These are phyloP conservation scores for Pugionium cornutum DNA, from an alignment of 345 rosid genomes.

Conservation along the genomic window DNA sequence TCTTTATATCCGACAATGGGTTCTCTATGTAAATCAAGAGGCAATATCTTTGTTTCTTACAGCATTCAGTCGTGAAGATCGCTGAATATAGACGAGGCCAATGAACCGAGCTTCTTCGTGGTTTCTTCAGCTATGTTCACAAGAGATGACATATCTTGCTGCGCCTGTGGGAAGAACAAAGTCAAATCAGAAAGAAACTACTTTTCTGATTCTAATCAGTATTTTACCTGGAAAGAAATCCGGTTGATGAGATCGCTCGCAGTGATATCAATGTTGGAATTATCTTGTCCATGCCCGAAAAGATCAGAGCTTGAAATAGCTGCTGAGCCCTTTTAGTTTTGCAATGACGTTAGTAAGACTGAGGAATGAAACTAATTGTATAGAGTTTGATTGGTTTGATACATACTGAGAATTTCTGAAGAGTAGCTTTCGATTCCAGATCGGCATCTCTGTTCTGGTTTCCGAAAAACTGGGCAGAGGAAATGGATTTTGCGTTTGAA, in stretches of 20 bases:
- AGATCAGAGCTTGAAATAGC: slow-evolving; percentile 97
- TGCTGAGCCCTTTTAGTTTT: slow-evolving; percentile 61
- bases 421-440: slow-evolving; percentile 69
- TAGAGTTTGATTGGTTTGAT: neutral
- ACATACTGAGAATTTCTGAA: slow-evolving; percentile 69
- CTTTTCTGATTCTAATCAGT: neutral
- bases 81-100: slow-evolving; percentile 72
- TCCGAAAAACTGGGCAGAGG: slow-evolving; percentile 92
- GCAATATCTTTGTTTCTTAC: slow-evolving; percentile 38
- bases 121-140: slow-evolving; percentile 97
- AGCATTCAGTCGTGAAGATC: slow-evolving; percentile 94
- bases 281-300: slow-evolving; percentile 60
- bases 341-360: neutral
- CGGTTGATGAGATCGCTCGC: slow-evolving; percentile 85
- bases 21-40: slow-evolving; percentile 16
- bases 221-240: slow-evolving; percentile 80
- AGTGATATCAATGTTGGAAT: slow-evolving; percentile 59
- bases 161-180: slow-evolving; percentile 58
- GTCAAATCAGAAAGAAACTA: neutral
- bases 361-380: neutral
- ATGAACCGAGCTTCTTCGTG: slow-evolving; percentile 75
- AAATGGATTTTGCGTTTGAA: slow-evolving; percentile 92
- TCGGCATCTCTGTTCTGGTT: slow-evolving; percentile 60
- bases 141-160: slow-evolving; percentile 84
- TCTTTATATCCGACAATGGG: slow-evolving; percentile 8